These are phyloP conservation scores for Colletotrichum karsti DNA, from an alignment of 2,329 filamentous ascomycete genomes.

Conservation along the genomic window DNA sequence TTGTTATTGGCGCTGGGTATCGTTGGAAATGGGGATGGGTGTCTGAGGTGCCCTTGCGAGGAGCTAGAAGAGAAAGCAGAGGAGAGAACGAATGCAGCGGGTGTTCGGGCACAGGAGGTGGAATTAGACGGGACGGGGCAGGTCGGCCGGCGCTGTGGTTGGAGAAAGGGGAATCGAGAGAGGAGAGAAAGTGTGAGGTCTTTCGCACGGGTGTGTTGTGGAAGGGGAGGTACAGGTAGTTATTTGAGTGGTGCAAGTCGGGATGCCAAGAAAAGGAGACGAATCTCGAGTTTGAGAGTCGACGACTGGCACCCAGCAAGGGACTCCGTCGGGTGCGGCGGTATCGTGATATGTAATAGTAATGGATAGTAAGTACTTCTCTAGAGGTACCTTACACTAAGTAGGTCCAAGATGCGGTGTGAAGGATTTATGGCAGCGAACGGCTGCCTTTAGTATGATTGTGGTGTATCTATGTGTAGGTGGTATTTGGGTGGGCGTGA, in stretches of 20 bases:
- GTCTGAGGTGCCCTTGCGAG: slow-evolving; percentile 18
- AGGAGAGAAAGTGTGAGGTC: neutral
- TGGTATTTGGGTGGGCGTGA: neutral
- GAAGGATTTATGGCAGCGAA: neutral
- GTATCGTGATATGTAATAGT: neutral
- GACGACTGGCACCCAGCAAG: neutral
- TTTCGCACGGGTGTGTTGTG: slow-evolving; percentile 6
- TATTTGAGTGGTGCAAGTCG: slow-evolving; percentile 7
- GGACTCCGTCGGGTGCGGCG: neutral
- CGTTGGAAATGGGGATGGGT: neutral
- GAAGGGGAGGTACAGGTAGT: neutral
- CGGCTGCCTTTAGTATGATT: neutral
- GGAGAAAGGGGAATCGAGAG: slow-evolving; percentile 1
- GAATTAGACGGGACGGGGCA: slow-evolving; percentile 11
- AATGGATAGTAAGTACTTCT: neutral
- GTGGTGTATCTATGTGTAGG: neutral
- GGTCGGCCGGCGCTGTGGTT: neutral
- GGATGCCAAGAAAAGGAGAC: slow-evolving; percentile 24
- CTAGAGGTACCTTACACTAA: neutral
- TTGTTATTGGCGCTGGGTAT: neutral
- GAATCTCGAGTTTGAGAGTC: slow-evolving; percentile 12
- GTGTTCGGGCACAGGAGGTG: slow-evolving; percentile 1
- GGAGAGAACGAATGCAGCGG: neutral
- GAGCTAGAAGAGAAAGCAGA: neutral
- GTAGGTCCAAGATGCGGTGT: neutral